These are phyloP conservation scores for Penicillium frequentans DNA, from an alignment of 2,329 filamentous ascomycete species.

Conservation along the genomic window DNA sequence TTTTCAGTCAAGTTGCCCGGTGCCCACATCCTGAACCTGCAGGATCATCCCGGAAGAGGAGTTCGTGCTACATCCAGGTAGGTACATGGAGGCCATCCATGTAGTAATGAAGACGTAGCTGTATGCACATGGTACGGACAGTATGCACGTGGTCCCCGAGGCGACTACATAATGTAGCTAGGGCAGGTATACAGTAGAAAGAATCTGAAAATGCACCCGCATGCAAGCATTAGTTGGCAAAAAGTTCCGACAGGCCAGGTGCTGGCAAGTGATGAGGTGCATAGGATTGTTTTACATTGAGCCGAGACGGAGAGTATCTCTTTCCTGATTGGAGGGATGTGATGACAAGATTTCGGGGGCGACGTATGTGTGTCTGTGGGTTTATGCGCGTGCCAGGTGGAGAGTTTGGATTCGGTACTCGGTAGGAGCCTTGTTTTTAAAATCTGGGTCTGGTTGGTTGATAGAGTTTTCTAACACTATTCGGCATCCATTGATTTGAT, in stretches of 20 bases:
- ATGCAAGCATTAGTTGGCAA: conserved; percentile 1
- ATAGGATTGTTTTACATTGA: conserved; percentile 7
- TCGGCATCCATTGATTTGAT: background rate
- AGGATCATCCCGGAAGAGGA: background rate
- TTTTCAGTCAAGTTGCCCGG: background rate
- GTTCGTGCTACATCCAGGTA: background rate
- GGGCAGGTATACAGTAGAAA: background rate
- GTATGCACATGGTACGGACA: background rate
- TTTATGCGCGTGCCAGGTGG: conserved; percentile 1
- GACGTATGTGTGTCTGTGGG: background rate
- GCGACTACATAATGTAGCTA: background rate
- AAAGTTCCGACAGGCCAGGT: background rate
- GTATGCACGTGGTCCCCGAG: background rate
- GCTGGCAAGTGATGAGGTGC: conserved; percentile 3
- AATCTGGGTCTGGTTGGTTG: background rate
- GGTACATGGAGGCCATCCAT: background rate
- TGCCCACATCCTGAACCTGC: background rate
- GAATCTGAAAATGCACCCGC: background rate
- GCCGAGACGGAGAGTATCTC: background rate
- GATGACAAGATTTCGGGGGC: conserved; percentile 3
- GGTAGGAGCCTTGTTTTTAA: conserved; percentile 1
- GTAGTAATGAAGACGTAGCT: background rate
- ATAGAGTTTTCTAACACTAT: background rate
- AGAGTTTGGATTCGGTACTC: background rate
- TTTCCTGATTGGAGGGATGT: background rate